These are phyloP conservation scores for Candida morakotiae DNA, from an alignment of 805 yeast species.

Conservation along the genomic window DNA sequence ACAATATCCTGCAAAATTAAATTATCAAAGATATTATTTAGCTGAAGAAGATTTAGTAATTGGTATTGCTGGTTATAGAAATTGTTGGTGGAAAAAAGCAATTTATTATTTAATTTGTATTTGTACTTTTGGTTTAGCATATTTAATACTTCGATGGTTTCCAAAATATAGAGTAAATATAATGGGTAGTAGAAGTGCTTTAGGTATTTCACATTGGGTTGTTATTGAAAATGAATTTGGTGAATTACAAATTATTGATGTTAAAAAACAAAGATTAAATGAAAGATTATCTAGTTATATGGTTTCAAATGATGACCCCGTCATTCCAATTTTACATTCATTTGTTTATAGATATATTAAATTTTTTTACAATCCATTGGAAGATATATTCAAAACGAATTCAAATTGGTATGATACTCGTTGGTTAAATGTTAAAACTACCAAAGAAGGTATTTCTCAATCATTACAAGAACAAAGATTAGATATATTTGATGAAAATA, in stretches of 20 bases:
- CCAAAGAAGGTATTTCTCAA: conserved; percentile 68
- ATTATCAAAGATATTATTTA: conserved; percentile 79
- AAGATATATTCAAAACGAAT: conserved; percentile 80
- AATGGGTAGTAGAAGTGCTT: conserved; percentile 60
- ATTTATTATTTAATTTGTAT: conserved; percentile 54
- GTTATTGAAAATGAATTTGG: conserved; percentile 94
- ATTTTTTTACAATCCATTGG: conserved; percentile 80
- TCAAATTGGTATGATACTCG: conserved; percentile 79
- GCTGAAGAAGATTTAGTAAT: conserved; percentile 94
- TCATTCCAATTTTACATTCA: conserved; percentile 63
- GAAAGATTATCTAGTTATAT: conserved; percentile 70
- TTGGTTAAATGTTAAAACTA: conserved; percentile 61
- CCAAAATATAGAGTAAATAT: conserved; percentile 70
- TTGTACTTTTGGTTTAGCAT: conserved; percentile 67
- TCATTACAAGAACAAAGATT: conserved; percentile 64
- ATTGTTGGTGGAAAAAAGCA: conserved; percentile 42
- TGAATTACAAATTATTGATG: conserved; percentile 59
- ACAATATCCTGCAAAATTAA: conserved; percentile 33
- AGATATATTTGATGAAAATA: conserved; percentile 73
- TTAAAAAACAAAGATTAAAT: conserved; percentile 60
- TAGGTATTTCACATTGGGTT: conserved; percentile 88
- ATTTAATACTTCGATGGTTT: conserved; percentile 76
- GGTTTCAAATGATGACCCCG: conserved; percentile 48
- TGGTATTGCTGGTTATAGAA: conserved; percentile 86
- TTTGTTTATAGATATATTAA: conserved; percentile 82